Evolutionary conservation across 257 asterid genomes (phyloP), one percentile per base, ranked within the genome.

Genomic region (Handroanthus guayacan): DNA sequence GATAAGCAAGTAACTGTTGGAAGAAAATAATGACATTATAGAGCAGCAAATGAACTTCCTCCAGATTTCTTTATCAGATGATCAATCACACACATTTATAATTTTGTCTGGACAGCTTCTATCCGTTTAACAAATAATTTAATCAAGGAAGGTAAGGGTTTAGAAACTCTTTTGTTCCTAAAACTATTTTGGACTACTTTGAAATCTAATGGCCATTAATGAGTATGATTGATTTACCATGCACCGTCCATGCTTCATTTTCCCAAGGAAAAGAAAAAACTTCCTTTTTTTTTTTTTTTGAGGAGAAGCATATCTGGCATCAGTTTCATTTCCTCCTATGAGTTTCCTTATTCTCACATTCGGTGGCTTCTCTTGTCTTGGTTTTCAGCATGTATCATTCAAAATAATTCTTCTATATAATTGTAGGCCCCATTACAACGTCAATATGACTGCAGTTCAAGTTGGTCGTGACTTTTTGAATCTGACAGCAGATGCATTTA

Each of bases 351-450:
- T 63, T 56, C 69, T 75, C 70, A 13, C 60, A 43, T 48, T 61
- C 70, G 5, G 25, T 61, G 38, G 45, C 47, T 37, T 65, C 36
- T 71, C 55, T 76, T 62, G 56, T 66, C 31, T 31, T 69, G 11
- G 75, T 71, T 75, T 57, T 67, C 41, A 67, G 51, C 41, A 5
- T 38, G 25, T 45, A 62, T 62, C 67, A 58, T 44, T 37, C 36
- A 78, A 67, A 76, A 54, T 48, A 60, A 17, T 63, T 56, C 16
- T 57, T 31, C 20, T 45, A 52, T 70, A 62, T 44, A 72, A 65
- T 77, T 79, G 86, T 31, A 95, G 99, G 97, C 95, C 89, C 58
- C 98, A 95, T 86, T 95, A 95, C 92, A 93, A 86, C 89, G 99
- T 95, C 87, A 95, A 95, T 84, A 86, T 95, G 97, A 95, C 98